phyloP scores from a whole-genome alignment of 495 filamentous ascomycete genomes.

The Astrothelium subdiscretum region DNA sequence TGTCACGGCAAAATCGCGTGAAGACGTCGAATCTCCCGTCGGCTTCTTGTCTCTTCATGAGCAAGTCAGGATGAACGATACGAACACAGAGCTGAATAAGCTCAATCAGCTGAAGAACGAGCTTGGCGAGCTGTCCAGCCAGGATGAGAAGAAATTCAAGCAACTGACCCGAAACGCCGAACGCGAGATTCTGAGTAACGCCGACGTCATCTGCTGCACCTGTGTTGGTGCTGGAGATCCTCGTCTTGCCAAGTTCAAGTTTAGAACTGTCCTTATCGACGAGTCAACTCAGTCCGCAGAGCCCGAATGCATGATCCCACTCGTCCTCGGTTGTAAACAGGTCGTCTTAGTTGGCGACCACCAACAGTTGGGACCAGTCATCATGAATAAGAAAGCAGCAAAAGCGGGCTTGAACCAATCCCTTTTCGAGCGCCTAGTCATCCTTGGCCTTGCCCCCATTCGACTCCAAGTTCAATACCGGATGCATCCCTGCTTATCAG shows the following conservation, averaged over 20 bases:
- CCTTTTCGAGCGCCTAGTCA: slow-evolving; percentile 92
- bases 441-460: slow-evolving; percentile 82
- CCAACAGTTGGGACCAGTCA: slow-evolving; percentile 94
- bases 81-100: slow-evolving; percentile 84
- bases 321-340: slow-evolving; percentile 96
- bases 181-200: slow-evolving; percentile 88
- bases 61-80: slow-evolving; percentile 95
- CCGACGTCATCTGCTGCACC: slow-evolving; percentile 98
- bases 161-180: slow-evolving; percentile 86
- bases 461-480: slow-evolving; percentile 96
- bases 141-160: slow-evolving; percentile 98
- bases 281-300: slow-evolving; percentile 99
- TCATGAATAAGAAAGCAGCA: slow-evolving; percentile 99
- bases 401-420: slow-evolving; percentile 97
- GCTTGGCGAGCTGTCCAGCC: slow-evolving; percentile 81
- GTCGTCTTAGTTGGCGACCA: slow-evolving; percentile 97
- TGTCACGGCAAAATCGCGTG: slow-evolving; percentile 92
- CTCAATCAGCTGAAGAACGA: slow-evolving; percentile 85
- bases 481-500: slow-evolving; percentile 97
- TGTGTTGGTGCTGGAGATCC: slow-evolving; percentile 97
- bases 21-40: slow-evolving; percentile 95
- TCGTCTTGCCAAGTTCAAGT: slow-evolving; percentile 89
- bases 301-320: slow-evolving; percentile 97
- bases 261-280: slow-evolving; percentile 94
- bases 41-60: slow-evolving; percentile 90